Percentiles rank a stretch among this genome's conserved stretches.
These are phyloP conservation scores for Monosporascus sp. DNA, from an alignment of 2,329 filamentous ascomycete genomes.

Conservation along the genomic window DNA sequence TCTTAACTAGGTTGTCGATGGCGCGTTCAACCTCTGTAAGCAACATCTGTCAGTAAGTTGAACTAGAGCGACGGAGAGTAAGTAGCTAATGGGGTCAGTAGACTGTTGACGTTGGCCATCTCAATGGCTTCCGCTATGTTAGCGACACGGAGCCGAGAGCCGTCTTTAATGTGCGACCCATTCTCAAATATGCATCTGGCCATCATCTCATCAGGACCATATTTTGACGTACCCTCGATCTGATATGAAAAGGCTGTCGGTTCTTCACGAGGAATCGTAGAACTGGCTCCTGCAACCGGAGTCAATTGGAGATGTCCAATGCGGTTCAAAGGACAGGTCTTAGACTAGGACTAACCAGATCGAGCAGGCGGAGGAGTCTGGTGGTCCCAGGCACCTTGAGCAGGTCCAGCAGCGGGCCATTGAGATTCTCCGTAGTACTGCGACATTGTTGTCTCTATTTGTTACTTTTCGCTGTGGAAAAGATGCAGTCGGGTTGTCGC, in stretches of 20 bases:
- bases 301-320: constrained; percentile 18
- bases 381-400: constrained; percentile 67
- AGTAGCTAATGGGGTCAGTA: neutral
- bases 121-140: neutral
- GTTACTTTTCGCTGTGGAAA: neutral
- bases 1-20: constrained; percentile 93
- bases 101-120: neutral
- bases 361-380: constrained; percentile 58
- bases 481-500: constrained; percentile 3
- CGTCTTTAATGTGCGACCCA: constrained; percentile 3
- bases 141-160: neutral
- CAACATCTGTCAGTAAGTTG: constrained; percentile 20
- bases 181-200: constrained; percentile 1
- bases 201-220: constrained; percentile 1
- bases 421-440: constrained; percentile 31
- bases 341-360: constrained; percentile 49
- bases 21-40: constrained; percentile 86
- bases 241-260: constrained; percentile 76
- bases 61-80: neutral
- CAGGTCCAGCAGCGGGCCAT: constrained; percentile 36
- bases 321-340: neutral
- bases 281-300: constrained; percentile 59
- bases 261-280: constrained; percentile 70
- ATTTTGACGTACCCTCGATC: constrained; percentile 71
- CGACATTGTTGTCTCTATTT: constrained; percentile 20